Evolutionary conservation across 495 filamentous ascomycete genomes (phyloP).

Genomic region (Podospora conica): DNA sequence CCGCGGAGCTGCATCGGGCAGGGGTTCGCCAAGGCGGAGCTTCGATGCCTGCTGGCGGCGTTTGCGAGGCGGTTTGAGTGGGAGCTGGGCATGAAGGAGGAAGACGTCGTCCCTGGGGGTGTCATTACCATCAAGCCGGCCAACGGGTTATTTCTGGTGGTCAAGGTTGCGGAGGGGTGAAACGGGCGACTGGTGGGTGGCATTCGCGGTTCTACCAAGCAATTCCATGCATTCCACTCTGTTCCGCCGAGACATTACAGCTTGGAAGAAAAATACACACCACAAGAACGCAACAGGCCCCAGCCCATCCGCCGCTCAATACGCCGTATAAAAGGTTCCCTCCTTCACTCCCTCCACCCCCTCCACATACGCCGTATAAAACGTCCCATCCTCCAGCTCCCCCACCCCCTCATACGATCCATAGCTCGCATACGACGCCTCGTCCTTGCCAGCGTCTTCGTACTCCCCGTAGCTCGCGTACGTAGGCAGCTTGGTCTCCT

Average conservation of each 20-base stretch:
- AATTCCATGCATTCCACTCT: neutral
- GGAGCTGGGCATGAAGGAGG: slow-evolving; percentile 46
- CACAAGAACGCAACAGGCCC: neutral
- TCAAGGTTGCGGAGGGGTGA: neutral
- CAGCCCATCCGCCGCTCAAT: neutral
- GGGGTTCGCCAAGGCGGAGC: slow-evolving; percentile 73
- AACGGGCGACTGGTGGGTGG: too few relatives aligned
- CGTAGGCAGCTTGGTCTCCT: too few relatives aligned
- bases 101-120: slow-evolving; percentile 48
- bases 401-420: neutral
- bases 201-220: neutral
- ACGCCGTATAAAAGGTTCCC: neutral
- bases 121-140: slow-evolving; percentile 56
- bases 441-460: neutral
- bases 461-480: neutral
- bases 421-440: too few relatives aligned
- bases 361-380: too few relatives aligned
- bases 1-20: slow-evolving; percentile 56
- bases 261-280: neutral
- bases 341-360: neutral
- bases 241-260: neutral
- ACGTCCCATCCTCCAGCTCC: neutral
- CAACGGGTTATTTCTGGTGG: slow-evolving; percentile 46
- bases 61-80: slow-evolving; percentile 66
- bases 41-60: slow-evolving; percentile 69